Percentiles rank a stretch among this genome's conserved stretches.
Evolutionary conservation across 768 basidiomycete genomes (phyloP).

Genomic region (Obba rivulosa): DNA sequence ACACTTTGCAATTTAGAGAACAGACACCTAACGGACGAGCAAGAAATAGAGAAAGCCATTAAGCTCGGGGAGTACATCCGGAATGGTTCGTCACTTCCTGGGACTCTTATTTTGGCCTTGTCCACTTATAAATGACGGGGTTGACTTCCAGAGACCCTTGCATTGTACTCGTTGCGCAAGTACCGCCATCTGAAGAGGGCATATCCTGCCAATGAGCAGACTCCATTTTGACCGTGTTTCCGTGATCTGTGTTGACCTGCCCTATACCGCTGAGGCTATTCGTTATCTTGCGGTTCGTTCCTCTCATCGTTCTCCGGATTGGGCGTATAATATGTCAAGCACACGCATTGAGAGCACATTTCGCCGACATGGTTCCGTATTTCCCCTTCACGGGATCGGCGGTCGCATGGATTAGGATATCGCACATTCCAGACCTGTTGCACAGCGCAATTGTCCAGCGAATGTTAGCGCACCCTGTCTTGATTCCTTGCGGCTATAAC

Average conservation of each 20-base stretch:
- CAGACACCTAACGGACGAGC: constrained; percentile 52
- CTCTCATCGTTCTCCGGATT: no score
- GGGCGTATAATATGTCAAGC: no score
- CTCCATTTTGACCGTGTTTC: not conserved
- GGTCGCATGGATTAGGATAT: no score
- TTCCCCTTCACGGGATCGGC: no score
- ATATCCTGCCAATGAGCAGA: constrained; percentile 35
- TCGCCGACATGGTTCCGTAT: no score
- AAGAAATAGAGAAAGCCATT: constrained; percentile 73
- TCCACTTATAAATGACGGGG: not conserved
- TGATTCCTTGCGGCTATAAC: no score
- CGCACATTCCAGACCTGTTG: no score
- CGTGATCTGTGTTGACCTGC: not conserved
- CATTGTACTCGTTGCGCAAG: constrained; percentile 76
- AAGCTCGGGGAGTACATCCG: constrained; percentile 79
- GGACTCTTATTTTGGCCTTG: not conserved
- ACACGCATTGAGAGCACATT: no score
- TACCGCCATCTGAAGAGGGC: constrained; percentile 75
- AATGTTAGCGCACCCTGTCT: no score
- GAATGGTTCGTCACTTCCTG: constrained; percentile 49
- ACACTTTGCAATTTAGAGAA: constrained; percentile 46
- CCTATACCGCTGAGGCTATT: no score
- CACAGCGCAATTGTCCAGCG: no score
- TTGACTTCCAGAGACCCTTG: constrained; percentile 61
- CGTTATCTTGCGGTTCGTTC: no score